A percentile compares a stretch with the other conserved stretches of the same genome.
phyloP scores from a whole-genome alignment of 2,329 filamentous ascomycete species.

The Diaporthe sp. region DNA sequence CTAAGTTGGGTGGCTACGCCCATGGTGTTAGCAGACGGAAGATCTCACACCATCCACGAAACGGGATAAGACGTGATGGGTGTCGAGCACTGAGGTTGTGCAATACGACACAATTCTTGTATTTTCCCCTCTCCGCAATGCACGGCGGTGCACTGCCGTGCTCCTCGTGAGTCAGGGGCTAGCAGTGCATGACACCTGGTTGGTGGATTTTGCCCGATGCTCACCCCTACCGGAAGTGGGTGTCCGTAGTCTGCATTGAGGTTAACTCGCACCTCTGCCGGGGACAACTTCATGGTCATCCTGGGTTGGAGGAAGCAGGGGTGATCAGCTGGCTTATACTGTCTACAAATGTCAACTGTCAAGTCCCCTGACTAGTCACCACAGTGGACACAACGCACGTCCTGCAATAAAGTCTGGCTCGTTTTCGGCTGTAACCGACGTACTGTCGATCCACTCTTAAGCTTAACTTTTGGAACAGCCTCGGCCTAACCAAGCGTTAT shows the following conservation, averaged over 20 bases:
- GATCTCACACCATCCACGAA: not conserved
- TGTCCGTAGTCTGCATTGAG: constrained; percentile 26
- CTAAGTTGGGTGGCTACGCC: not conserved
- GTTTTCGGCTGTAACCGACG: constrained; percentile 9
- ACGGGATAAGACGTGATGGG: not conserved
- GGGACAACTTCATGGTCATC: not conserved
- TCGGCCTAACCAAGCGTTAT: constrained; percentile 6
- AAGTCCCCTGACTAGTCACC: not conserved
- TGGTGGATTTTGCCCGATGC: constrained; percentile 22
- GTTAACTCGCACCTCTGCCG: not conserved
- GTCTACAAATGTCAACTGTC: not conserved
- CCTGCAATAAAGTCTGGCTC: not conserved
- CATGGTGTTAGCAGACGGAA: not conserved
- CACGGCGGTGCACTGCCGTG: not conserved
- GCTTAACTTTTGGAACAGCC: constrained; percentile 29
- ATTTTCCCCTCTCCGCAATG: not conserved
- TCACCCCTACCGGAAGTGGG: constrained; percentile 5
- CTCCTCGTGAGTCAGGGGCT: constrained; percentile 2
- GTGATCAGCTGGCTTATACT: not conserved
- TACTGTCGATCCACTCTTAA: constrained; percentile 31
- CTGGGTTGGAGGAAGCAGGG: not conserved
- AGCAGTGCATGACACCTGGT: not conserved
- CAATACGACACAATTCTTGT: constrained; percentile 2
- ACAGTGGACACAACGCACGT: not conserved
- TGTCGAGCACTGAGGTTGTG: not conserved